phyloP scores from a whole-genome alignment of 75 land plant species.

The Sequoia sempervirens region DNA sequence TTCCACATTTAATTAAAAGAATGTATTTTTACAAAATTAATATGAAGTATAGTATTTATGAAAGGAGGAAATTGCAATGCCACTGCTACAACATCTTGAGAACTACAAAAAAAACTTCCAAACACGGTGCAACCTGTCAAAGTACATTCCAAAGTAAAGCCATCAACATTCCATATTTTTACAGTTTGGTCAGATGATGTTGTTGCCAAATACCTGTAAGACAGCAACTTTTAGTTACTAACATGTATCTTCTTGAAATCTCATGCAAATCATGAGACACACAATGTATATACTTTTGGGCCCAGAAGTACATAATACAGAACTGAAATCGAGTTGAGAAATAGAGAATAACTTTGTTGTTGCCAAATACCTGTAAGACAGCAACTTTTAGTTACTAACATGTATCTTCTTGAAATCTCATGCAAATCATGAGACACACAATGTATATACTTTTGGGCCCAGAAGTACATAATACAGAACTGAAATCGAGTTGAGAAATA shows the following conservation, averaged over 20 bases:
- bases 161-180: slow-evolving; percentile 97
- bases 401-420: neutral
- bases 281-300: neutral
- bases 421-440: neutral
- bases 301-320: neutral
- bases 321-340: too few species aligned
- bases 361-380: slow-evolving; percentile 73
- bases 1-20: neutral
- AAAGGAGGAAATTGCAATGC: neutral
- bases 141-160: slow-evolving; percentile 80
- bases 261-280: neutral
- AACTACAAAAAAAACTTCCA: neutral
- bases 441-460: neutral
- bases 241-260: neutral
- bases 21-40: neutral
- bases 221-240: neutral
- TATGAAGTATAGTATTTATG: neutral
- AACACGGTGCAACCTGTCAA: slow-evolving; percentile 45
- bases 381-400: neutral
- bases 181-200: slow-evolving; percentile 92
- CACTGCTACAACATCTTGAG: neutral
- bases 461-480: neutral
- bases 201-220: slow-evolving; percentile 86
- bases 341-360: too few species aligned
- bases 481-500: neutral